These are phyloP conservation scores for Entophlyctis helioformis DNA, from an alignment of 192 early-diverging fungal species.

Conservation along the genomic window DNA sequence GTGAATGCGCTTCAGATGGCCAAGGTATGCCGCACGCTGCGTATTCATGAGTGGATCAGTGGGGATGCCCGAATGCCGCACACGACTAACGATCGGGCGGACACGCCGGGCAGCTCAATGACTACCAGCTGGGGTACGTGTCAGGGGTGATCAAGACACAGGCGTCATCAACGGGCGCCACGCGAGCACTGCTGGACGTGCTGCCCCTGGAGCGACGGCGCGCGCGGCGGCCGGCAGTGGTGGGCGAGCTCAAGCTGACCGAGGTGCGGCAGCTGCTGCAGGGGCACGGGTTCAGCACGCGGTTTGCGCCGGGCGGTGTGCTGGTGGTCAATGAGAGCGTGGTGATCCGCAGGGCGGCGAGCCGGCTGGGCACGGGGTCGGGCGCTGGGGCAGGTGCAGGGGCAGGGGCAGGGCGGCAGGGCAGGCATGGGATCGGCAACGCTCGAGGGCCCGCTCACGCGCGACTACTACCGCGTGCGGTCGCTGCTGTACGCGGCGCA, in stretches of 20 bases:
- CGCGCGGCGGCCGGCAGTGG: slow-evolving; percentile 53
- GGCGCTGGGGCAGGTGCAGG: slow-evolving; percentile 36
- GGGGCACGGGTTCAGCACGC: slow-evolving; percentile 59
- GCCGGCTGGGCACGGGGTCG: too few species aligned
- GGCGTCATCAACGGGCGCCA: neutral
- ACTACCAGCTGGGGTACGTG: slow-evolving; percentile 68
- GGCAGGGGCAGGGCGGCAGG: slow-evolving; percentile 19
- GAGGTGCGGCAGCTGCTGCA: slow-evolving; percentile 64
- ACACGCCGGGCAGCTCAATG: slow-evolving; percentile 34
- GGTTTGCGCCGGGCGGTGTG: slow-evolving; percentile 74
- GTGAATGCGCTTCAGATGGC: slow-evolving; percentile 63
- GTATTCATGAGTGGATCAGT: neutral
- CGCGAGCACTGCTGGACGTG: slow-evolving; percentile 53
- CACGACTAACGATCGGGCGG: slow-evolving; percentile 5
- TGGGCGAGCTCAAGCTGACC: slow-evolving; percentile 78
- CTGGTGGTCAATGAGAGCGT: slow-evolving; percentile 72
- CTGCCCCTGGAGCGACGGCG: slow-evolving; percentile 25
- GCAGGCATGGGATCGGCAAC: slow-evolving; percentile 27
- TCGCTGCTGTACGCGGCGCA: slow-evolving; percentile 57
- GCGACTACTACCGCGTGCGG: slow-evolving; percentile 63
- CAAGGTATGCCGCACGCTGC: slow-evolving; percentile 31
- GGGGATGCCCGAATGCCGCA: neutral
- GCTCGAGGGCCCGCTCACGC: slow-evolving; percentile 47
- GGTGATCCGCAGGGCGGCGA: too few species aligned
- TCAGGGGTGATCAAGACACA: slow-evolving; percentile 59